Base-by-base conservation (phyloP, 2,329 filamentous ascomycete species). In the Ophiosphaerella narmari region DNA sequence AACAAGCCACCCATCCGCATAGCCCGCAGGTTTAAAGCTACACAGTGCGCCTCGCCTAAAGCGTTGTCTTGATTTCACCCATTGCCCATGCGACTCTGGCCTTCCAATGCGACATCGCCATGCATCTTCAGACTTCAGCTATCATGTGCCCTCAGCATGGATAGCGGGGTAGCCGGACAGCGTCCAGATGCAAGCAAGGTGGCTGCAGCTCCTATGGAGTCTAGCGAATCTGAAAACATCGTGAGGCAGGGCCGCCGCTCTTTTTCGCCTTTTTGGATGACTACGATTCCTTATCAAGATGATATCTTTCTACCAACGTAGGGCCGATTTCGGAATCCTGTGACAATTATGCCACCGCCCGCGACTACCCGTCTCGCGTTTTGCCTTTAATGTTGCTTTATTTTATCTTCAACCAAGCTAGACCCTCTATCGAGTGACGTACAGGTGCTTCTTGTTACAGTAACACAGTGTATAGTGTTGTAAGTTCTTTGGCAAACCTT, bases 301-400 rank as follows among this genome's bases (percentile, higher is more conserved):
- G 32, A 36, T n/a, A 18, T 54, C 50, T 63, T 62, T 66, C 66
- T 49, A 29, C 38, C 13, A 7, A 29, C 7, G 26, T 36, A 57
- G 40, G 58, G 63, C 68, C 68, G 68, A 72, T 55, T 60, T 67
- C 67, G 65, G 66, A 55, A 58, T 49, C 46, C 52, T 52, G 16
- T 42, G 33, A 33, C 12, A 18, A 13, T 32, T 13, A 32, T 42
- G 39, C 32, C 39, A 41, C 39, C 39, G 32, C 45, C 39, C 45
- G 23, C 38, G 29, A 46, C 29, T 12, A 18, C 24, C 43, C 18
- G 18, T 21, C 3, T 21, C 18, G 18, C 36, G 43, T 46, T 29
- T 36, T 26, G 26, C 29, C 26, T 26, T 46, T 9, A 34, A 14
- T 16, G 37, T 18, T 46, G n/a, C 26, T 14, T 4, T n/a, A 13